Conservation (phyloP, 345 rosid species). For the Eucalyptus lansdowneana region DNA sequence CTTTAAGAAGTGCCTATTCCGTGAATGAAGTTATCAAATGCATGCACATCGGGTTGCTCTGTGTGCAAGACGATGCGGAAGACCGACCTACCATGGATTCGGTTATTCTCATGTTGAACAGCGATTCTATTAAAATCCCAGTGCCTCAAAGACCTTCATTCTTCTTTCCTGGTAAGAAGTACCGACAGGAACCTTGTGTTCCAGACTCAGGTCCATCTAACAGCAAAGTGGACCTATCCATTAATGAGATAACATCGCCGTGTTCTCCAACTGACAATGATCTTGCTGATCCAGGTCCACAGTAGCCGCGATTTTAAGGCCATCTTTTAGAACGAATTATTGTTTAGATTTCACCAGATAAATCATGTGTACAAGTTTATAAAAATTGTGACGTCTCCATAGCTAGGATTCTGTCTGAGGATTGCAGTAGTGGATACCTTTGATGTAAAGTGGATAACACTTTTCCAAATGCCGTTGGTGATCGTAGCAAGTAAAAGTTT, state of each 20-base stretch:
- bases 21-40: constrained; percentile 2
- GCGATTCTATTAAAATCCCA: not conserved
- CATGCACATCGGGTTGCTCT: constrained; percentile 11
- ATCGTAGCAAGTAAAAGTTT: not conserved
- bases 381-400: not conserved
- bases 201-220: not conserved
- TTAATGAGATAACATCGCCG: not conserved
- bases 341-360: too few species aligned
- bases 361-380: not conserved
- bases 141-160: constrained; percentile 8
- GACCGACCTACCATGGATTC: constrained; percentile 11
- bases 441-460: constrained; percentile 37
- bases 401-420: not conserved
- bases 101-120: constrained; percentile 1
- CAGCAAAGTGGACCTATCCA: not conserved
- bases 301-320: not conserved
- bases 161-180: constrained; percentile 14
- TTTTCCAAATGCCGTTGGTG: constrained; percentile 40
- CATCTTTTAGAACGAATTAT: too few species aligned
- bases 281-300: not conserved
- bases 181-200: not conserved
- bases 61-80: constrained; percentile 7
- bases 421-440: constrained; percentile 27
- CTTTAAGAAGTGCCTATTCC: not conserved
- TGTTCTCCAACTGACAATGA: not conserved